phyloP scores from a whole-genome alignment of 768 basidiomycete species.

The Suillus variegatus region DNA sequence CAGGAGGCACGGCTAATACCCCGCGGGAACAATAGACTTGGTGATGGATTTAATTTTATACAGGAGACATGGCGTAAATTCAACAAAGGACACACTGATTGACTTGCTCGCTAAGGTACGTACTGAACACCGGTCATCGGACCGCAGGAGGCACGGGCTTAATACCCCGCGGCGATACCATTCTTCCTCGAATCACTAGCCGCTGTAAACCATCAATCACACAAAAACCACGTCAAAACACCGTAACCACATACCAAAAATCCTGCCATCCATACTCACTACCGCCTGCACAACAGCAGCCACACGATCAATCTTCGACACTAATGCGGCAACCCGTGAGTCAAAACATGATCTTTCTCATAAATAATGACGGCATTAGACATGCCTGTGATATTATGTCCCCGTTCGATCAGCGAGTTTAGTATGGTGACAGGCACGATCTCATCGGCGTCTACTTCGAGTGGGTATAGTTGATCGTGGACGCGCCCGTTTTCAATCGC shows the following conservation, averaged over 20 bases:
- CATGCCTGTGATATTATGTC: constrained; percentile 74
- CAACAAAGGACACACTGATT: too few species aligned
- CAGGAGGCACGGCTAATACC: background rate
- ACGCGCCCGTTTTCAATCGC: constrained; percentile 86
- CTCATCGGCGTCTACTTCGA: constrained; percentile 58
- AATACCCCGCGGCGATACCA: constrained; percentile 89
- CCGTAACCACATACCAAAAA: constrained; percentile 56
- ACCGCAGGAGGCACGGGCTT: constrained; percentile 10
- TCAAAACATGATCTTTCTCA: constrained; percentile 3
- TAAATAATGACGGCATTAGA: constrained; percentile 37
- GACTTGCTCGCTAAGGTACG: background rate
- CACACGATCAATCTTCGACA: constrained; percentile 67
- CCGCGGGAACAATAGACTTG: background rate
- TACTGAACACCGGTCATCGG: background rate
- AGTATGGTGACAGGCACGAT: constrained; percentile 59
- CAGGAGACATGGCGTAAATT: background rate
- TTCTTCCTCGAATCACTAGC: constrained; percentile 93
- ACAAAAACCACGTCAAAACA: background rate
- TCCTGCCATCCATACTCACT: constrained; percentile 45
- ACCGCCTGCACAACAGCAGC: constrained; percentile 79
- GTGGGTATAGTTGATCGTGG: constrained; percentile 86
- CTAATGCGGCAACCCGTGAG: constrained; percentile 29
- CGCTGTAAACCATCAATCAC: constrained; percentile 42
- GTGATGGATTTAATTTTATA: background rate
- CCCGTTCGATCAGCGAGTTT: constrained; percentile 53